Base-by-base conservation (phyloP, 176 grass and related monocot species). In the Panicum miliaceum region DNA sequence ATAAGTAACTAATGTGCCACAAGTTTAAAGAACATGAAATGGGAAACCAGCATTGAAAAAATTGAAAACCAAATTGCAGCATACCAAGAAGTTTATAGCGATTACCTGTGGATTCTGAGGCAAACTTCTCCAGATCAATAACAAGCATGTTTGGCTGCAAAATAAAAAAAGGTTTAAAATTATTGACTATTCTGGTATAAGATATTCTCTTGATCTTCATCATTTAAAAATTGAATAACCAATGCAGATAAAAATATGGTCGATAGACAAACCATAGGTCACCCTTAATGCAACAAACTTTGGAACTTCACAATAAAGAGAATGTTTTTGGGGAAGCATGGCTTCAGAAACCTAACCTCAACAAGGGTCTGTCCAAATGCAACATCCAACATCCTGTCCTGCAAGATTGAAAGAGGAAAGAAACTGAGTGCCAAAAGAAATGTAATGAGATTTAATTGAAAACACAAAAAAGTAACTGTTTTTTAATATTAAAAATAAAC, bases 111-210 rank as follows among this genome's bases (percentile, higher is more conserved):
- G 90, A 80, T 20, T 85, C 41, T 16, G 87, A 88, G 47, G 90
- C 81, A 86, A 96, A 96, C 82, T 96, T 99, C 52, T 95, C 93
- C 85, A 99, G 66, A 82, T 99, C 96, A 86, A 99, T 86, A 87
- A 99, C 96, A 78, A 99, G 83, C 96, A 99, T 94, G 50, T 96
- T 99, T 56, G 96, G 96, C 96, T 99, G 91, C 36, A 90, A 70
- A 85, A 77, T 11, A 52, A 73, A 79, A 32, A 32, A 32, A 1
- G 29, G 1, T 2, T 32, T 32, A 32, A 2, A 12, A 80, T 58
- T 69, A 87, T 63, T 61, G 2, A 23, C 36, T 36, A 59, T 85
- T 48, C 16, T 69, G 32, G 37, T 47, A n/a, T 58, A 85, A 71
- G 6, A 64, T 34, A 80, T 25, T 50, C 12, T 50, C 47, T 51